Conservation (phyloP, 192 early-diverging fungal species). For the Anaeromyces robustus region DNA sequence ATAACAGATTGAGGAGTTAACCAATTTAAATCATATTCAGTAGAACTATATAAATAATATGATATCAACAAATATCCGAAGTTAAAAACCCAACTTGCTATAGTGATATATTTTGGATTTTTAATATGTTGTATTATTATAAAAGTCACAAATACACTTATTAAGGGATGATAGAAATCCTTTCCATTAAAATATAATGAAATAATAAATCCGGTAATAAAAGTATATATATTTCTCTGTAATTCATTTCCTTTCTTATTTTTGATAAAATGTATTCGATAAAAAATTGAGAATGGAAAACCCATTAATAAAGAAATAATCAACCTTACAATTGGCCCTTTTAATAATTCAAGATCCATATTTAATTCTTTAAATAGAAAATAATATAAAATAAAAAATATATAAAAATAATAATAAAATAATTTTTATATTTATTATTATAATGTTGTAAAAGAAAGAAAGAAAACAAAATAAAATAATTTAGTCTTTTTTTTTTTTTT, state of each 20-base stretch:
- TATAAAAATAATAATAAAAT: too few relatives aligned
- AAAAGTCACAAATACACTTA: background rate
- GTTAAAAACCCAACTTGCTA: background rate
- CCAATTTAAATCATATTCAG: conserved; percentile 36
- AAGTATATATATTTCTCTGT: background rate
- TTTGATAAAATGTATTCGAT: background rate
- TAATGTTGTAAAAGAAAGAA: too few relatives aligned
- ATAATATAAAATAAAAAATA: too few relatives aligned
- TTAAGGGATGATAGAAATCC: background rate
- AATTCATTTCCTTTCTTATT: background rate
- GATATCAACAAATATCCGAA: background rate
- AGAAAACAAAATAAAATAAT: too few relatives aligned
- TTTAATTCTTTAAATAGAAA: too few relatives aligned
- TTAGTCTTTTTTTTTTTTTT: too few relatives aligned
- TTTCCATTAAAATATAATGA: background rate
- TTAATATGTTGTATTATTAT: background rate
- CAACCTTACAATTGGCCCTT: background rate
- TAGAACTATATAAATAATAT: background rate
- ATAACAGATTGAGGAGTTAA: conserved; percentile 48
- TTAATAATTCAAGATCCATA: background rate
- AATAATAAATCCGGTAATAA: background rate
- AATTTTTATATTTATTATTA: too few relatives aligned
- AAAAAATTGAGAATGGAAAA: background rate
- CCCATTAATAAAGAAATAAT: background rate
- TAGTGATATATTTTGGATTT: background rate